Evolutionary conservation across 2,329 filamentous ascomycete species (phyloP), one percentile per base, ranked within the genome.

Genomic region (Leptographium galeiforme): DNA sequence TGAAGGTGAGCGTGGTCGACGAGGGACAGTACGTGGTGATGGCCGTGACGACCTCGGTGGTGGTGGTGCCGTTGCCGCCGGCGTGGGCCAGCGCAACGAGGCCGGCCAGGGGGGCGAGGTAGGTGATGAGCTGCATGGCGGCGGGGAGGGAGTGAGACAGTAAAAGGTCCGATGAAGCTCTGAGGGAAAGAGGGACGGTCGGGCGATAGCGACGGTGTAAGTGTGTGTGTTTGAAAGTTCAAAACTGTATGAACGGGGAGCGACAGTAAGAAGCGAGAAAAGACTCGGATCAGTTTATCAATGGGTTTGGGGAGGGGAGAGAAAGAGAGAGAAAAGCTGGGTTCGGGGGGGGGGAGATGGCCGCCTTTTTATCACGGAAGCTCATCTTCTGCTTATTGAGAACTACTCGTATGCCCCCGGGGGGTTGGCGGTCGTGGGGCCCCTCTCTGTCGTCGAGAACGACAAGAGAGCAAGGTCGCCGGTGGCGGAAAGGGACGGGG

Each of bases 11-110:
- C 63, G 76, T 78, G 61, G 84, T 87, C 59, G 84, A 68, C 61
- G 64, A 72, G n/a, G 85, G 82, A 80, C 85, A 89, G 79, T 76
- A 87, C 64, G 84, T 89, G 70, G 77, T 81, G 73, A 78, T 79
- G 54, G 71, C 68, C 55, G 79, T 81, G 58, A 87, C 77, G 59
- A 80, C 71, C 32, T 52, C 11, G 38, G 57, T 59, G 48, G 55
- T 52, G 25, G 57, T 58, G 44, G 30, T 18, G 51, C 14, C 16
- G n/a, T 14, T 34, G 38, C 5, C 14, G 10, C 19, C 11, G 39
- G 54, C 56, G 16, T 16, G 2, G 50, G 55, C 56, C 8, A 50
- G 6, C 7, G 56, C 40, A 43, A 51, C 54, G n/a, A 59, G 53
- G 30, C 52, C 57, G 46, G 49, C 56, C 36, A 58, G 51, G 45